Percentiles rank a stretch among this genome's conserved stretches.
phyloP scores from a whole-genome alignment of 495 filamentous ascomycete species.

The Thozetella sp. region DNA sequence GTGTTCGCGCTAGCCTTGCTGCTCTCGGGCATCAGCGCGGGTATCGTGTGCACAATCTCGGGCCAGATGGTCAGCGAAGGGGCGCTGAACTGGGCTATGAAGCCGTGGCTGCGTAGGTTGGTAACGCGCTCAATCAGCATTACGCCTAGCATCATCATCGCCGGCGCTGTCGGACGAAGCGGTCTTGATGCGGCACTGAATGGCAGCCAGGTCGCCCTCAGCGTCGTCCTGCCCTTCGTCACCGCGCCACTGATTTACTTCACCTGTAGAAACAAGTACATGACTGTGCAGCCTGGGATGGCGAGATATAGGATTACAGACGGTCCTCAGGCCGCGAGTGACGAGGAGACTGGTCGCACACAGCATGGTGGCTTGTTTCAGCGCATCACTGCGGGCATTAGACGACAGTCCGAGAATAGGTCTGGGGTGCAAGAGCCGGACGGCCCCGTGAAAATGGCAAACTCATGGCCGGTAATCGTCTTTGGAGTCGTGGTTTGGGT shows the following conservation, averaged over 20 bases:
- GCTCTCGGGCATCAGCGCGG: conserved; percentile 75
- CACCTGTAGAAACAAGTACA: conserved; percentile 78
- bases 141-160: conserved; percentile 80
- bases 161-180: conserved; percentile 71
- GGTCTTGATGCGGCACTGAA: conserved; percentile 76
- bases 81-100: conserved; percentile 69
- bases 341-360: conserved; percentile 9
- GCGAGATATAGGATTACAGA: conserved; percentile 46
- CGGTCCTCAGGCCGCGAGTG: conserved; percentile 73
- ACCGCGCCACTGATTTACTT: conserved; percentile 86
- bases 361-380: background rate
- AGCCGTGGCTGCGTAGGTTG: conserved; percentile 73
- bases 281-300: conserved; percentile 61
- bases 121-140: conserved; percentile 77
- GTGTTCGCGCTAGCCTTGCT: conserved; percentile 79
- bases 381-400: conserved; percentile 4
- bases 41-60: conserved; percentile 82
- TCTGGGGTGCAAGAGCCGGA: conserved; percentile 1
- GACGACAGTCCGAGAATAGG: background rate
- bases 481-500: conserved; percentile 65
- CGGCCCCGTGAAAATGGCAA: conserved; percentile 56
- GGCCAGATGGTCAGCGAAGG: conserved; percentile 85
- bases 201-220: conserved; percentile 78
- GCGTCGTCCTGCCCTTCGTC: conserved; percentile 80
- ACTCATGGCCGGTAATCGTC: conserved; percentile 55